Conservation (phyloP, 495 filamentous ascomycete species). For the Collariella sp. region DNA sequence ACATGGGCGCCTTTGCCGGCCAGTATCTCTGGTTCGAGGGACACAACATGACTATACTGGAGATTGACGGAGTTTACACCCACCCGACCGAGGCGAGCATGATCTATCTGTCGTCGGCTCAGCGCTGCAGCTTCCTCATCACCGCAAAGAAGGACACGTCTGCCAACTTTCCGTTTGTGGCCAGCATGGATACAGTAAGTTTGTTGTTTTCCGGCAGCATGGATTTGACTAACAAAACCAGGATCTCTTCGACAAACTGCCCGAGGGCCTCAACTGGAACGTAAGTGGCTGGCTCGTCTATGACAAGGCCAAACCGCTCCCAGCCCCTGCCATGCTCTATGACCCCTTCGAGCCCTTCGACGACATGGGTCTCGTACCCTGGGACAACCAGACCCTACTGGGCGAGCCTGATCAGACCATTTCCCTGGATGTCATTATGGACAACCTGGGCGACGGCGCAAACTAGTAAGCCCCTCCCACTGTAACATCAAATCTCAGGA, state of each 20-base stretch:
- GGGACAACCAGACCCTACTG: constrained; percentile 50
- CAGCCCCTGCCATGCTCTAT: constrained; percentile 36
- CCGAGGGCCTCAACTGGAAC: constrained; percentile 59
- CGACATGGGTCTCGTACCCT: constrained; percentile 60
- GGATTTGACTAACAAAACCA: not conserved
- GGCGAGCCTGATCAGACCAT: constrained; percentile 52
- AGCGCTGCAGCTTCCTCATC: constrained; percentile 60
- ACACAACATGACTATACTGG: constrained; percentile 54
- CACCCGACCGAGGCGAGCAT: constrained; percentile 50
- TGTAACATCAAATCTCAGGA: not conserved
- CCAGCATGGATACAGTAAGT: constrained; percentile 51
- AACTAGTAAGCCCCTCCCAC: constrained; percentile 39
- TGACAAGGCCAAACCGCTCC: constrained; percentile 49
- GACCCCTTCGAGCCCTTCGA: constrained; percentile 56
- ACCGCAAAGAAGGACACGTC: constrained; percentile 56
- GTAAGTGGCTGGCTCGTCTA: constrained; percentile 76
- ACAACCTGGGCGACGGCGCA: constrained; percentile 62
- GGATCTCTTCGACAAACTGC: constrained; percentile 57
- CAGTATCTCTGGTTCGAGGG: constrained; percentile 68
- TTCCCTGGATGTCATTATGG: constrained; percentile 58
- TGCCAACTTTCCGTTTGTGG: constrained; percentile 59
- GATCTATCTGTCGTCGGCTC: constrained; percentile 60
- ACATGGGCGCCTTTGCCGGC: constrained; percentile 60
- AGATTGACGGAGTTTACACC: constrained; percentile 50
- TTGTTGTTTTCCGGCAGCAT: not conserved